A percentile compares a stretch with the other conserved stretches of the same genome.
Conservation (phyloP, 1,284 basidiomycete species). For the Austroboletus olivaceoglutinosus region DNA sequence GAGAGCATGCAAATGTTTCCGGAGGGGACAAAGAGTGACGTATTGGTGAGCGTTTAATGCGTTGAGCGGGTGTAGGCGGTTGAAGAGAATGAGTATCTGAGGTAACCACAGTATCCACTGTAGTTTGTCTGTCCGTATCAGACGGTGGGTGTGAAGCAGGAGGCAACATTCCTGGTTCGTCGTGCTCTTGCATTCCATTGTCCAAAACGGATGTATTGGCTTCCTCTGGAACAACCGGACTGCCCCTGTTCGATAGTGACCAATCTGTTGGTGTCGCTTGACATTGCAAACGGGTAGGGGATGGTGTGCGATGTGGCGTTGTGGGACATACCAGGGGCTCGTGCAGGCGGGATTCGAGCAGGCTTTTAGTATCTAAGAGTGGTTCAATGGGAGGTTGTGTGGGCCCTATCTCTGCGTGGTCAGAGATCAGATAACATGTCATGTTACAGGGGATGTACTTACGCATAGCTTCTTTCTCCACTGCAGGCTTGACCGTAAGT, state of each 20-base stretch:
- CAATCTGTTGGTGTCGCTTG: conserved; percentile 30
- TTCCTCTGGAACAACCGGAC: conserved; percentile 6
- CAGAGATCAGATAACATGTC: not conserved
- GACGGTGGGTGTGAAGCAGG: conserved; percentile 1
- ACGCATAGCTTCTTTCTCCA: conserved; percentile 10
- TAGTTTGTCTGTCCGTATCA: not conserved
- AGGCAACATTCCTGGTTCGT: conserved; percentile 1
- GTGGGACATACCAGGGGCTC: not conserved
- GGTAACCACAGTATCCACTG: not conserved
- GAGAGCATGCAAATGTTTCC: not conserved
- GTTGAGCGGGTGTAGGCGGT: conserved; percentile 34
- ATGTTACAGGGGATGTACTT: not conserved
- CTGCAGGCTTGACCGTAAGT: conserved; percentile 8
- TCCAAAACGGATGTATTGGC: not conserved
- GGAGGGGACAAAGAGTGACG: conserved; percentile 11
- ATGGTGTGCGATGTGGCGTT: conserved; percentile 6
- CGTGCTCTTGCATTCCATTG: conserved; percentile 1
- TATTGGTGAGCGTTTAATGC: conserved; percentile 9
- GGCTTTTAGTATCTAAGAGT: not conserved
- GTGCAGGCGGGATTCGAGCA: not conserved
- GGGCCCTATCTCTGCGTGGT: conserved; percentile 8
- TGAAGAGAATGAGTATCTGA: conserved; percentile 20
- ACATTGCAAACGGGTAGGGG: conserved; percentile 2
- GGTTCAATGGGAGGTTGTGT: not conserved
- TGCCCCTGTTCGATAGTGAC: conserved; percentile 27